Base-by-base conservation (phyloP, 768 basidiomycete species). In the Tephrocybe sp. region DNA sequence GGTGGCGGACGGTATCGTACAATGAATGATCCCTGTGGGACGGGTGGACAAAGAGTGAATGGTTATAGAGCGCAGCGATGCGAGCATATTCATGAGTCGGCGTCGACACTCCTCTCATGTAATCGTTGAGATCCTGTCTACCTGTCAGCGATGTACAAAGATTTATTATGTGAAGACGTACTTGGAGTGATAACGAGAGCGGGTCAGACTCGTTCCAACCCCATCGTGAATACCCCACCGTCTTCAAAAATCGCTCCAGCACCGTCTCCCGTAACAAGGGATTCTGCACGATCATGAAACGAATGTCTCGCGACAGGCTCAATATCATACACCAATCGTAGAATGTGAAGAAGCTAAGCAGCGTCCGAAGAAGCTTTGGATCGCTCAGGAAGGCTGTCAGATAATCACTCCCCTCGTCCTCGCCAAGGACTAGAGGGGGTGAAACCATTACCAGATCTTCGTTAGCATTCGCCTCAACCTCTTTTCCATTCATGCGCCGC, bases 141-240 rank as follows among this genome's bases (percentile, higher is more conserved):
- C 13, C 0, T 3, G 37, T 47, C 19, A 47, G 19, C 11, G n/a
- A 12, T n/a, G 40, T 21, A 22, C 24, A 42, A 23, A 22, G 23
- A 21, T 23, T 39, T 21, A 33, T 47, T 9, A 5, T 30, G 21
- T 25, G 36, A 18, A 13, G 40, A 69, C 80, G 47, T 52, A 83
- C 89, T 71, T 80, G 74, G 23, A 89, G 60, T 9, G 81, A 80
- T 49, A 93, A 58, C 16, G 71, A 66, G 30, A 92, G 57, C 4
- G 86, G 84, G 48, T 93, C 90, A 15, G 61, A 64, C 50, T 74
- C 77, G 9, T 73, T 71, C 75, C 77, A 79, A 1, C 49, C 49
- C 91, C 91, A 94, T 47, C 78, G 70, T 42, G 62, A 58, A 65
- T 92, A 93, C 13, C 91, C 91, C 4, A 92, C 80, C 1, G 82